A percentile compares a stretch with the other conserved stretches of the same genome.
Evolutionary conservation across 2,329 filamentous ascomycete species (phyloP).

Genomic region (Fusarium poae): DNA sequence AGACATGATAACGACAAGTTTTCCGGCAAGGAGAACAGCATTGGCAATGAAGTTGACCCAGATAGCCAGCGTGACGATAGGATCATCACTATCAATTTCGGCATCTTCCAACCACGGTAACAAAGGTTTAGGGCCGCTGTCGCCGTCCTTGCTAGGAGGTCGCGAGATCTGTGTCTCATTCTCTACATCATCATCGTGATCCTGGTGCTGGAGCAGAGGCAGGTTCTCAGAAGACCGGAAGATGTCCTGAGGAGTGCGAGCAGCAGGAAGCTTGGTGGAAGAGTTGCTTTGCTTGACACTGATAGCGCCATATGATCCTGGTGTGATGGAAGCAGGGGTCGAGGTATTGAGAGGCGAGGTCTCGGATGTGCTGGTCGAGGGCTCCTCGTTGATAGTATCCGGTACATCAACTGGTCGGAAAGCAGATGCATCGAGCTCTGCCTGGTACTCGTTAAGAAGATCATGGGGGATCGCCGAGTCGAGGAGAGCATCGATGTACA

Average conservation of each 20-base stretch:
- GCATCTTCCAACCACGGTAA: conserved; percentile 81
- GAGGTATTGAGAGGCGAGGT: conserved; percentile 49
- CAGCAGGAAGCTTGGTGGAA: conserved; percentile 65
- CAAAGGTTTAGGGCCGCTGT: conserved; percentile 62
- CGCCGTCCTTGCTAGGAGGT: conserved; percentile 47
- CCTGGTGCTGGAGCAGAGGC: conserved; percentile 68
- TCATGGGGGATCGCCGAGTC: conserved; percentile 94
- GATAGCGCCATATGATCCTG: conserved; percentile 51
- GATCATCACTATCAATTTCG: conserved; percentile 76
- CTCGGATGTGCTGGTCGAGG: conserved; percentile 49
- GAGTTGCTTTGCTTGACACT: conserved; percentile 51
- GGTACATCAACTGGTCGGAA: conserved; percentile 72
- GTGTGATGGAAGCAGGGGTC: conserved; percentile 37
- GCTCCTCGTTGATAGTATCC: conserved; percentile 81
- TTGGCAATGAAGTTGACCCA: conserved; percentile 88
- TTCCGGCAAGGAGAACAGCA: conserved; percentile 77
- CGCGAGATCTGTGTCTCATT: conserved; percentile 32
- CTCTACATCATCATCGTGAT: conserved; percentile 61
- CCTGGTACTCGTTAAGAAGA: conserved; percentile 87
- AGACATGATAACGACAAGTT: conserved; percentile 80
- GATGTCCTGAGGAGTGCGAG: conserved; percentile 86
- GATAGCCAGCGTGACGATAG: conserved; percentile 87
- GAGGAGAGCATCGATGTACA: conserved; percentile 91
- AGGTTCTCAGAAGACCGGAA: conserved; percentile 81
- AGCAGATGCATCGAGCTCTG: conserved; percentile 68